These are phyloP conservation scores for Isabelozyma heimii DNA, from an alignment of 805 yeast genomes.

Conservation along the genomic window DNA sequence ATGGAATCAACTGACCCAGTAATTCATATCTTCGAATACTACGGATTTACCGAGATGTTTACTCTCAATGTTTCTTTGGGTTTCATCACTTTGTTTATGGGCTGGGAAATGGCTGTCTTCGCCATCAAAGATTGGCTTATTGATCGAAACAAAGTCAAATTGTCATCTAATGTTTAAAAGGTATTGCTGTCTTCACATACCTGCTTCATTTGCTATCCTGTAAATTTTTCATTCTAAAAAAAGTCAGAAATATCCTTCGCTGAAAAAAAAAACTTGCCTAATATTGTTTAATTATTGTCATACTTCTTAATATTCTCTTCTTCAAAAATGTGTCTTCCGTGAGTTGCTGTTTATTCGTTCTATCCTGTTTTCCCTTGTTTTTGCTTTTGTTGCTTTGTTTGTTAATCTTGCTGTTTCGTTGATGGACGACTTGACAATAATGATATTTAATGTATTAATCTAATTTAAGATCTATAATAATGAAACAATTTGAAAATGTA, in stretches of 20 bases:
- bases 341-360: slow-evolving; percentile 77
- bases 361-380: slow-evolving; percentile 17
- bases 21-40: slow-evolving; percentile 70
- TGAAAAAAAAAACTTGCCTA: not conserved
- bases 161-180: slow-evolving; percentile 51
- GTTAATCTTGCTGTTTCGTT: not conserved
- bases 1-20: slow-evolving; percentile 91
- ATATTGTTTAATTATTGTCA: not conserved
- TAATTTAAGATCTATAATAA: too few species aligned
- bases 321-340: slow-evolving; percentile 28
- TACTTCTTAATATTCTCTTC: slow-evolving; percentile 4
- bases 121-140: slow-evolving; percentile 54
- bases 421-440: not conserved
- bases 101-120: slow-evolving; percentile 77
- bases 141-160: slow-evolving; percentile 45
- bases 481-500: too few species aligned
- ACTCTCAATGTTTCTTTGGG: slow-evolving; percentile 87
- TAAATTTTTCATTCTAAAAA: slow-evolving; percentile 34
- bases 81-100: slow-evolving; percentile 72
- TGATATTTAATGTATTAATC: not conserved
- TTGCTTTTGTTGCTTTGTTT: not conserved
- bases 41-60: slow-evolving; percentile 83
- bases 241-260: not conserved
- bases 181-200: slow-evolving; percentile 56
- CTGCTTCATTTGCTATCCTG: slow-evolving; percentile 52